Evolutionary conservation across 192 early-diverging fungal species (phyloP).

Genomic region (Mortierella antarctica): DNA sequence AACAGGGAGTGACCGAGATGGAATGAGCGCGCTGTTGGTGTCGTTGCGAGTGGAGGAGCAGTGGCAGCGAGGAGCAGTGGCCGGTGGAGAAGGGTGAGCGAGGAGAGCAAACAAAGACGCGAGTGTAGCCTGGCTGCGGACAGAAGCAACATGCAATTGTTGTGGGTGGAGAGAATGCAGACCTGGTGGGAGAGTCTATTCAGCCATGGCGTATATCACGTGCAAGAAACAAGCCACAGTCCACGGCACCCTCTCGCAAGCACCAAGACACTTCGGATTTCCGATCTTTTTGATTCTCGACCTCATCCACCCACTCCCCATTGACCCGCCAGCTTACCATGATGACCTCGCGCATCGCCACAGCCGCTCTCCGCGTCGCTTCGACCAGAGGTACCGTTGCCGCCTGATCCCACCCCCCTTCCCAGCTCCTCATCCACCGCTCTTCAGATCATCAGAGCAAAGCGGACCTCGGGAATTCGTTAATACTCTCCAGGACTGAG

Average conservation of each 20-base stretch:
- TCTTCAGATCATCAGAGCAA: not conserved
- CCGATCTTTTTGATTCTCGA: slow-evolving; percentile 20
- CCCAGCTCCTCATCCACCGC: not conserved
- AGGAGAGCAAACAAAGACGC: too few relatives aligned
- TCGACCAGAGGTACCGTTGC: slow-evolving; percentile 45
- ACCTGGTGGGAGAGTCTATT: too few relatives aligned
- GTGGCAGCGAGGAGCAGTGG: too few relatives aligned
- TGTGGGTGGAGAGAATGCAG: too few relatives aligned
- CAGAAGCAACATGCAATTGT: too few relatives aligned
- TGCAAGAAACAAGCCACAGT: too few relatives aligned
- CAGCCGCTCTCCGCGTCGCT: slow-evolving; percentile 44
- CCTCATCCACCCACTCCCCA: slow-evolving; percentile 1
- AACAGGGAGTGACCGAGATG: not conserved
- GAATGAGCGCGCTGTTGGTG: too few relatives aligned
- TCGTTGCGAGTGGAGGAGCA: too few relatives aligned
- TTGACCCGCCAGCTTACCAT: slow-evolving; percentile 17
- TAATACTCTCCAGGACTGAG: not conserved
- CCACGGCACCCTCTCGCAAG: too few relatives aligned
- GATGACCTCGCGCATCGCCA: slow-evolving; percentile 52
- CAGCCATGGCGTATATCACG: too few relatives aligned
- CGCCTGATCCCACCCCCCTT: too few relatives aligned
- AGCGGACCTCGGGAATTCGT: not conserved
- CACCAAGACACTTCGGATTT: slow-evolving; percentile 8
- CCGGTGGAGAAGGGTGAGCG: not conserved
- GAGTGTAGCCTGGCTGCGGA: too few relatives aligned